Evolutionary conservation across 805 yeast species (phyloP), one percentile per base, ranked within the genome.

Genomic region (Starmerella riodocensis): DNA sequence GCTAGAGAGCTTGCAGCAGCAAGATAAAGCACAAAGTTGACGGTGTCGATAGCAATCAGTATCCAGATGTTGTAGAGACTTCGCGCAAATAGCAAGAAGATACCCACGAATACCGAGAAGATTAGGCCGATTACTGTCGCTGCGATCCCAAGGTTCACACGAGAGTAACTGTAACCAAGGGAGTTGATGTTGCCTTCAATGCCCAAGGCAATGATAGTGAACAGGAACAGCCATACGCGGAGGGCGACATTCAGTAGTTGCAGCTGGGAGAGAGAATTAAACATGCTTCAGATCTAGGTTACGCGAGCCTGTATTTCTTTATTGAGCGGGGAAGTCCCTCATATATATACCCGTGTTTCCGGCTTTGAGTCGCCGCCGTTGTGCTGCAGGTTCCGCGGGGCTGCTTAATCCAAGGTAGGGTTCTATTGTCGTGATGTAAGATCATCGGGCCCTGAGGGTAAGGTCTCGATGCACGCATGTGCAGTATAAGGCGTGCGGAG

Each of bases 151-250:
- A 47, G 34, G 45, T 44, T 45, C 12, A 39, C 39, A 18, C 47
- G 41, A n/a, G 45, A 35, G 14, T 28, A 26, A 28, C 29, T 13
- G 42, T 39, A 46, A 14, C 37, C 27, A 7, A 13, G 11, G 14
- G 40, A 28, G 16, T 43, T 39, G 17, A 47, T 36, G 25, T 39
- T 41, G 34, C 37, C 94, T 48, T 91, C 73, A 54, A 88, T 68
- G 60, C 95, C 98, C 45, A 91, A 73, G 39, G 76, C 71, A 54
- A 91, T 73, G 42, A 76, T 75, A 47, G 82, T 69, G 63, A 82
- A 76, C 52, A 73, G 64, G 56, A 85, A 81, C 69, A 83, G 78
- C 38, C 74, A 52, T 32, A 61, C 65, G 68, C 97, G 80, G 54
- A 83, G 70, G 48, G 26, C 25, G 6, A 26, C 29, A 31, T 46